Evolutionary conservation across 345 rosid species (phyloP).

Genomic region (Cochlearia excelsa): DNA sequence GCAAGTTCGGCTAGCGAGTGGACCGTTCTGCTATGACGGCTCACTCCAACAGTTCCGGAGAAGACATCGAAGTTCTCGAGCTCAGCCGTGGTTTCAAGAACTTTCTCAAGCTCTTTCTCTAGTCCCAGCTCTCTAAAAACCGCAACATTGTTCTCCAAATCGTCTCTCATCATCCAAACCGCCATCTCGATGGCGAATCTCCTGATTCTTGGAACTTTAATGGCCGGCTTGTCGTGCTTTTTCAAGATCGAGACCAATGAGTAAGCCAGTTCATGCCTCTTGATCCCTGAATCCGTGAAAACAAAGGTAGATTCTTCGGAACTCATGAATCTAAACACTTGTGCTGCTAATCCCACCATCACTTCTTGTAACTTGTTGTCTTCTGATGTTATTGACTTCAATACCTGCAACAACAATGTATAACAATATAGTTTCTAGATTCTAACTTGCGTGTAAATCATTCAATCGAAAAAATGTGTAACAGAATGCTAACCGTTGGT

Average conservation of each 20-base stretch:
- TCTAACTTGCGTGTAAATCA: not conserved
- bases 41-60: conserved; percentile 72
- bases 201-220: conserved; percentile 83
- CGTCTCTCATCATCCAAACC: conserved; percentile 79
- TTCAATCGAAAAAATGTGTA: not conserved
- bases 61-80: conserved; percentile 78
- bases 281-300: conserved; percentile 52
- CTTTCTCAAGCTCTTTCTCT: conserved; percentile 55
- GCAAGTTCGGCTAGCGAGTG: conserved; percentile 74
- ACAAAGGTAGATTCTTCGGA: conserved; percentile 47
- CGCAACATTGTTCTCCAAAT: conserved; percentile 39
- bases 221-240: conserved; percentile 57
- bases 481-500: conserved; percentile 52
- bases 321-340: conserved; percentile 67
- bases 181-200: conserved; percentile 81
- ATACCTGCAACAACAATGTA: conserved; percentile 51
- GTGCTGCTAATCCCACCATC: conserved; percentile 76
- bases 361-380: conserved; percentile 84
- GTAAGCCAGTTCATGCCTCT: conserved; percentile 49
- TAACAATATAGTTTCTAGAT: not conserved
- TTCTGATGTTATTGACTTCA: conserved; percentile 56
- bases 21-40: conserved; percentile 64
- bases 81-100: conserved; percentile 77
- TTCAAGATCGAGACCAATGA: conserved; percentile 53
- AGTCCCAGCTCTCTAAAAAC: conserved; percentile 53